Evolutionary conservation across 352 stramenopile genomes (phyloP).

Genomic region (Globisporangium cederbergense): DNA sequence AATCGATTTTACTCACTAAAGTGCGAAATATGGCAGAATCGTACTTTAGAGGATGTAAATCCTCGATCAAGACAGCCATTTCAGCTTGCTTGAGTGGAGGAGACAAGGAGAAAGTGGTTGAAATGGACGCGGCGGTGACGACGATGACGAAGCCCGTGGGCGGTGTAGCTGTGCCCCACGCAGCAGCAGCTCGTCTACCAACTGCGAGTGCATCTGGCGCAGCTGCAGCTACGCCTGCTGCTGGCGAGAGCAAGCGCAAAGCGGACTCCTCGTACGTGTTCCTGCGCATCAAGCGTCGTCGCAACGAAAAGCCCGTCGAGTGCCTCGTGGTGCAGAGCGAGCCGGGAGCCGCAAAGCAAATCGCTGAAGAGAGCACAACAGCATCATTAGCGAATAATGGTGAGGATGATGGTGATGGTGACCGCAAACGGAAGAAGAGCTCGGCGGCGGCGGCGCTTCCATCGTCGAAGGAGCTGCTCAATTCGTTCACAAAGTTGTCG

Average conservation of each 20-base stretch:
- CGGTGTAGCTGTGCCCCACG: slow-evolving; percentile 12
- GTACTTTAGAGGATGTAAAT: slow-evolving; percentile 3
- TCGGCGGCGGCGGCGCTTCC: background rate
- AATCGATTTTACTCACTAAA: background rate
- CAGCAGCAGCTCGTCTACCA: slow-evolving; percentile 3
- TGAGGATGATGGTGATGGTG: background rate
- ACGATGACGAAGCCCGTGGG: slow-evolving; percentile 9
- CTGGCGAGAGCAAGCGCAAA: slow-evolving; percentile 17
- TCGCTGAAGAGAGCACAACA: slow-evolving; percentile 2
- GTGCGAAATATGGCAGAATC: background rate
- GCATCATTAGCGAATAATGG: slow-evolving; percentile 21
- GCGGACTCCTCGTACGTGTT: slow-evolving; percentile 53
- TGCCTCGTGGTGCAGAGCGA: slow-evolving; percentile 62
- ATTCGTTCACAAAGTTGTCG: slow-evolving; percentile 60
- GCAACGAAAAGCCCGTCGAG: slow-evolving; percentile 75
- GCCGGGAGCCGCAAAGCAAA: slow-evolving; percentile 20
- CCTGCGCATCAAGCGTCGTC: slow-evolving; percentile 79
- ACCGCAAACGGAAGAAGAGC: background rate
- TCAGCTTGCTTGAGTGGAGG: slow-evolving; percentile 7
- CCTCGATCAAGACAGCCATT: background rate
- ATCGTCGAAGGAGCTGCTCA: slow-evolving; percentile 32
- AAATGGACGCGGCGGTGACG: slow-evolving; percentile 13
- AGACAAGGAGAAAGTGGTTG: background rate
- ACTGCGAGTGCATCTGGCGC: background rate
- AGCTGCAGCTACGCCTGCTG: background rate